Evolutionary conservation across 306 rosid genomes (phyloP), one percentile per base, ranked within the genome.

Genomic region (Bauhinia variegata): DNA sequence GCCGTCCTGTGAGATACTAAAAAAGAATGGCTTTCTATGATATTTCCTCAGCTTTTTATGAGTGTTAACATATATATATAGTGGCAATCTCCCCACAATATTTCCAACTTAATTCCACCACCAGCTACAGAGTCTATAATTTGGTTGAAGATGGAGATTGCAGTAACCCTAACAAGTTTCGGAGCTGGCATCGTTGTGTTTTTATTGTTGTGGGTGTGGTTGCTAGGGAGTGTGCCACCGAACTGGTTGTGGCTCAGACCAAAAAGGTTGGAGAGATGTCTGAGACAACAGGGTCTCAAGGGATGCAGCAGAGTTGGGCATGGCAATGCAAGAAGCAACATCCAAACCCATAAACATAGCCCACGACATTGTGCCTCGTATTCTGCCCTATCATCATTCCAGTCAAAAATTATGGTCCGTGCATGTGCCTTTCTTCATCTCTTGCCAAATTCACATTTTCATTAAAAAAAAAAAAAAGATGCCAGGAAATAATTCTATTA

Each of bases 231-330:
- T n/a, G n/a, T n/a, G n/a, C n/a, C 50, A 54, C 6, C 72, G 28
- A 57, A 61, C 5, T 71, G 67, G 81, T 46, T 70, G 4, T 80
- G 81, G 81, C 6, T 79, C 4, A 52, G 56, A 58, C 84, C 84
- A 0, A 79, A 79, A 59, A 43, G 37, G 37, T 33, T 75, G 5
- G 84, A 80, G 38, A 65, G 17, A 38, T 17, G 30, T 8, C 65
- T 75, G 16, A 52, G 78, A 39, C 12, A 71, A 34, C 81, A 80
- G 66, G 78, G 84, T 4, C n/a, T 71, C 4, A 0, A 8, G 0
- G 81, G 80, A 70, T 63, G 5, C 28, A 60, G 70, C 17, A 48
- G 78, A 75, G 8, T 5, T 8, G 4, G 14, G 55, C 11, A 23
- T 17, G 6, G 37, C 65, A 68, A 18, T 4, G 4, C 9, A 32